These are phyloP conservation scores for Paracamarosporium sp. DNA, from an alignment of 2,329 filamentous ascomycete species.

Conservation along the genomic window DNA sequence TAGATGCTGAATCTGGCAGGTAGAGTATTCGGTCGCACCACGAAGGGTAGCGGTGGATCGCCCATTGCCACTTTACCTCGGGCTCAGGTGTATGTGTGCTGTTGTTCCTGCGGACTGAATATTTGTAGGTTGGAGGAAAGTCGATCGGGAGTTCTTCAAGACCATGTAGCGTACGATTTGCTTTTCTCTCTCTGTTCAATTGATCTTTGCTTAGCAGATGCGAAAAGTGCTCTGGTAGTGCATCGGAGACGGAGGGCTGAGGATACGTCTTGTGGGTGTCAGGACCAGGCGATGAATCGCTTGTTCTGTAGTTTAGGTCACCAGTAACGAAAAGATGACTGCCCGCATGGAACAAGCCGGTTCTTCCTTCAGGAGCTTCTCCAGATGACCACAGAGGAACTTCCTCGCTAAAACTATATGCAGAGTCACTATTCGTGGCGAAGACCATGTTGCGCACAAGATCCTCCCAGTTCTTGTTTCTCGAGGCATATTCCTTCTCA, in stretches of 20 bases:
- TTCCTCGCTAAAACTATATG: slow-evolving; percentile 40
- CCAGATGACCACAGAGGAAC: slow-evolving; percentile 35
- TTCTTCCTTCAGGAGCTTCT: slow-evolving; percentile 48
- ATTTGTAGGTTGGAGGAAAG: slow-evolving; percentile 97
- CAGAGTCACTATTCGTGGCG: slow-evolving; percentile 45
- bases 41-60: slow-evolving; percentile 79
- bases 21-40: slow-evolving; percentile 95
- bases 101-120: slow-evolving; percentile 52
- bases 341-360: slow-evolving; percentile 75
- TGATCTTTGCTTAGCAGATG: slow-evolving; percentile 79
- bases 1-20: slow-evolving; percentile 58
- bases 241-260: slow-evolving; percentile 57
- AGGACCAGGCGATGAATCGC: slow-evolving; percentile 67
- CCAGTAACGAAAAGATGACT: slow-evolving; percentile 86
- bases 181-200: slow-evolving; percentile 72
- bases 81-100: slow-evolving; percentile 25
- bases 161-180: slow-evolving; percentile 77
- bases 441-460: slow-evolving; percentile 86
- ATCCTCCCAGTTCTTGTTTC: slow-evolving; percentile 88
- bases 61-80: slow-evolving; percentile 70
- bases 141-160: slow-evolving; percentile 74
- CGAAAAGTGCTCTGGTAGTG: slow-evolving; percentile 66
- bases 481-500: slow-evolving; percentile 75
- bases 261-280: slow-evolving; percentile 68
- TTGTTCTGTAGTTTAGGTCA: slow-evolving; percentile 94